Conservation (phyloP, 106 monocot genomes). For the Ottelia alismoides region DNA sequence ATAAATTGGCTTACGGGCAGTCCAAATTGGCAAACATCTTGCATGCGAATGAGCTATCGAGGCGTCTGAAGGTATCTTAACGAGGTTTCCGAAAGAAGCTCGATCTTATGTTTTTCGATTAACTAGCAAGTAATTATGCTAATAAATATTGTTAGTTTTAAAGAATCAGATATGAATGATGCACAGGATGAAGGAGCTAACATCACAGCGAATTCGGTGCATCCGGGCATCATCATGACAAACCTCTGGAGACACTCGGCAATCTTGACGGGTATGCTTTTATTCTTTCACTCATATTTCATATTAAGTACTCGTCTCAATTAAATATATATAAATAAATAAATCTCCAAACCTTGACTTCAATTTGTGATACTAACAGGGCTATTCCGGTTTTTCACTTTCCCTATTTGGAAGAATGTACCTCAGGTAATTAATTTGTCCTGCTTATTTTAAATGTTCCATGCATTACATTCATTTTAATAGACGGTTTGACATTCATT, state of each 20-base stretch:
- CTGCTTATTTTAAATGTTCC: too few species aligned
- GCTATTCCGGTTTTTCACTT: constrained; percentile 39
- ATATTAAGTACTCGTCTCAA: not conserved
- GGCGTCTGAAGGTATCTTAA: constrained; percentile 43
- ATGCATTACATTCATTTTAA: too few species aligned
- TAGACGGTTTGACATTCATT: too few species aligned
- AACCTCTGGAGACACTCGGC: constrained; percentile 80
- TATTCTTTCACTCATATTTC: not conserved
- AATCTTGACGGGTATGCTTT: constrained; percentile 62
- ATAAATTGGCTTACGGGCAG: constrained; percentile 70
- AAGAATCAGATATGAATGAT: too few species aligned
- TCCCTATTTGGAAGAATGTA: constrained; percentile 78
- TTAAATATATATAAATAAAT: not conserved
- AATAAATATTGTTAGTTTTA: too few species aligned
- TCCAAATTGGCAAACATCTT: constrained; percentile 86
- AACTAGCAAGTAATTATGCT: too few species aligned
- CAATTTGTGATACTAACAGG: constrained; percentile 32
- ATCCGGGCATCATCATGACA: constrained; percentile 94
- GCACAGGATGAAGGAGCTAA: constrained; percentile 82
- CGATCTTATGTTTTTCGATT: too few species aligned
- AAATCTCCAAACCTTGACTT: not conserved
- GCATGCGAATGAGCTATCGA: constrained; percentile 61
- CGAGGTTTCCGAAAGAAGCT: not conserved
- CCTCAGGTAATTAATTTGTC: too few species aligned
- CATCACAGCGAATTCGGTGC: constrained; percentile 74